Base-by-base conservation (phyloP, 1,284 basidiomycete genomes). In the Lentinula novae-zelandiae region DNA sequence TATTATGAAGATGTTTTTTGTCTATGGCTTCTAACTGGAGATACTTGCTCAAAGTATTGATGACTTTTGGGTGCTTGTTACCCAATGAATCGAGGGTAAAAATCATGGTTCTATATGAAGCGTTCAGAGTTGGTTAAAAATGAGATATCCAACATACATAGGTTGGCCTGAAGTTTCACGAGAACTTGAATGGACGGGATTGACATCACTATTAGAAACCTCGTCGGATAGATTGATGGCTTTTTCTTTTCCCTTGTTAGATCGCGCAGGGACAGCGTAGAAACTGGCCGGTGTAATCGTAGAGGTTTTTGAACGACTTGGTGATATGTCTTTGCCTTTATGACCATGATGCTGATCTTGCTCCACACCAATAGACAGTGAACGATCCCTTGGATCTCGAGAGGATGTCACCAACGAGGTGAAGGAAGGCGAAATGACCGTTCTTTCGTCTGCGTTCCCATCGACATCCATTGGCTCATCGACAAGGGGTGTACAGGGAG, bases 41-140 rank as follows among this genome's bases (percentile, higher is more conserved):
- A 72, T 96, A 99, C 27, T 76, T 69, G 31, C 75, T 74, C 13
- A 99, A 81, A 15, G 78, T 80, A 48, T 76, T 88, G 49, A 78
- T 71, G 1, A 87, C 92, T 20, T 83, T 79, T 0, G 75, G 74
- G 72, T 98, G 96, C 13, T 76, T 73, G 10, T 76, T 76, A 0
- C 89, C 88, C 33, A 99, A 81, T 1, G 95, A 98, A 71, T 99
- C 96, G 57, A 98, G 83, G 0, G 86, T 92, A 69, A 95, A 86
- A 48, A 97, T 89, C 66, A 83, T 86, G 2, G 92, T 86, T 53
- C 92, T 93, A 64, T 12, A 61, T 5, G 56, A 44, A 44, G 53
- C 53, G 13, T 15, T 51, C 38, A 50, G 39, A 52, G 60, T 10
- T 34, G 5, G 46, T 34, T 40, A 13, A 61, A 12, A 27, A 42